phyloP scores from a whole-genome alignment of 345 rosid species.

The Corymbia maculata region DNA sequence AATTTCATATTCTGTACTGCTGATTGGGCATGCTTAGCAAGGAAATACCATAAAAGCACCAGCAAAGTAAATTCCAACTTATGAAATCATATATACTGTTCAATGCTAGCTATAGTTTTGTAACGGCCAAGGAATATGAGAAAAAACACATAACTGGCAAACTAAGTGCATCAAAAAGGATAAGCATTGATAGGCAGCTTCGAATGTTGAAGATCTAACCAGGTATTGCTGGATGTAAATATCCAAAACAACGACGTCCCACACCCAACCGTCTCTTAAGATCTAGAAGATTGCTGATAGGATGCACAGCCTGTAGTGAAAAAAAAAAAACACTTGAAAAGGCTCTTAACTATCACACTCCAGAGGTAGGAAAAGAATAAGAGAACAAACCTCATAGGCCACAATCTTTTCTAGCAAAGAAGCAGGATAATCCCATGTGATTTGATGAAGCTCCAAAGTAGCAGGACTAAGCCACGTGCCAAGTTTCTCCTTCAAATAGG shows the following conservation, averaged over 20 bases:
- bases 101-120: neutral
- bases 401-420: constrained; percentile 93
- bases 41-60: neutral
- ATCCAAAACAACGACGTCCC: constrained; percentile 88
- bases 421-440: constrained; percentile 93
- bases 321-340: neutral
- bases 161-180: neutral
- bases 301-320: constrained; percentile 77
- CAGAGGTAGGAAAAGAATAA: neutral
- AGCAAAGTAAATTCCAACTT: neutral
- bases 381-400: constrained; percentile 63
- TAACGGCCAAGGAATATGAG: neutral
- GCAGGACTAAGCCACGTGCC: constrained; percentile 93
- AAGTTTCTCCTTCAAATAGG: constrained; percentile 76
- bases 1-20: neutral
- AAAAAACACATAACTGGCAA: neutral
- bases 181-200: neutral
- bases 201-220: constrained; percentile 31
- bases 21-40: neutral
- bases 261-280: constrained; percentile 84
- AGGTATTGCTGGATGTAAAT: constrained; percentile 85
- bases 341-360: neutral
- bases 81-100: neutral
- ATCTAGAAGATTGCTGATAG: constrained; percentile 85
- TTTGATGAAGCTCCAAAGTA: constrained; percentile 79